Conservation (phyloP, 352 stramenopile species). For the Phytophthora colocasiae region DNA sequence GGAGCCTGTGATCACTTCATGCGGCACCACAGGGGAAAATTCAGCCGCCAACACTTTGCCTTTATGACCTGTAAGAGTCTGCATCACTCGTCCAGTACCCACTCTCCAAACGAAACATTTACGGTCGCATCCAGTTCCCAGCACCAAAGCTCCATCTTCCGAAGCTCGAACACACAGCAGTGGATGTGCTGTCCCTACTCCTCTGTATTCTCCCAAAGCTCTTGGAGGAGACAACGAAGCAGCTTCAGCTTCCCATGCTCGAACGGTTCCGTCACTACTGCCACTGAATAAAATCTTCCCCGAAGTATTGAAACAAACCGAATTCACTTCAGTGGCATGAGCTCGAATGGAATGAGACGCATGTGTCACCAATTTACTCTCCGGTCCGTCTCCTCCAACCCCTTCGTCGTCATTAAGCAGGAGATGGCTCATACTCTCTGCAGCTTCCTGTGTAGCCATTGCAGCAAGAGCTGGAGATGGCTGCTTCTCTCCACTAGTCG, state of each 20-base stretch:
- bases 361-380: slow-evolving; percentile 42
- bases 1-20: slow-evolving; percentile 81
- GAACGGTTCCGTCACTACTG: slow-evolving; percentile 84
- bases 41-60: slow-evolving; percentile 84
- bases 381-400: slow-evolving; percentile 17
- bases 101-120: slow-evolving; percentile 90
- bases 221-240: slow-evolving; percentile 29
- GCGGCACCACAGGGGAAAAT: slow-evolving; percentile 62
- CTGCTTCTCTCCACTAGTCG: slow-evolving; percentile 35
- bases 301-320: slow-evolving; percentile 84
- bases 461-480: slow-evolving; percentile 24
- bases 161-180: slow-evolving; percentile 84
- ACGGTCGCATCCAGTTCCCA: slow-evolving; percentile 84
- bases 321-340: slow-evolving; percentile 87
- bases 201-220: slow-evolving; percentile 77
- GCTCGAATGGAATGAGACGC: slow-evolving; percentile 71
- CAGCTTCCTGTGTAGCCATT: slow-evolving; percentile 52
- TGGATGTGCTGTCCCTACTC: slow-evolving; percentile 79
- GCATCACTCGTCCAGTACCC: slow-evolving; percentile 78
- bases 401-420: slow-evolving; percentile 34
- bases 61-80: slow-evolving; percentile 87
- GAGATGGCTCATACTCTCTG: slow-evolving; percentile 56
- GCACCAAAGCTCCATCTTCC: slow-evolving; percentile 76
- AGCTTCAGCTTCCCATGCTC: slow-evolving; percentile 73
- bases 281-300: slow-evolving; percentile 85